A percentile compares a stretch with the other conserved stretches of the same genome.
These are phyloP conservation scores for Fusarium sp. DNA, from an alignment of 2,329 filamentous ascomycete species.

Conservation along the genomic window DNA sequence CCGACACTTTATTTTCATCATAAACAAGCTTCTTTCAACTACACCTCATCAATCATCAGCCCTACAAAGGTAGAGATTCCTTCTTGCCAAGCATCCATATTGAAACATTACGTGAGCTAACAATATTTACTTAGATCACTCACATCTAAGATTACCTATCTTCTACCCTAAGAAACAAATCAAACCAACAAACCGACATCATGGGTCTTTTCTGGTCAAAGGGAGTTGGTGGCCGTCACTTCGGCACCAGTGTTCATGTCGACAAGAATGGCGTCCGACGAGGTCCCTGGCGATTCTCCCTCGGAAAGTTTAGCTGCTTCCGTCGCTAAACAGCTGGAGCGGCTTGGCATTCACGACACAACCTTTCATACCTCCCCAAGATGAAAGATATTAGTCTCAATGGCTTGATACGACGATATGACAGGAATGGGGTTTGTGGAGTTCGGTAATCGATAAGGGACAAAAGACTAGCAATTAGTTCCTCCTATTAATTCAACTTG, in stretches of 20 bases:
- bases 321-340: constrained; percentile 42
- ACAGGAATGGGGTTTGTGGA: constrained; percentile 18
- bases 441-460: constrained; percentile 10
- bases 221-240: constrained; percentile 60
- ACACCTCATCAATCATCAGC: constrained; percentile 11
- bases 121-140: background rate
- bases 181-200: constrained; percentile 5
- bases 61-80: constrained; percentile 12
- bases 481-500: constrained; percentile 12
- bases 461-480: constrained; percentile 1
- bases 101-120: constrained; percentile 6
- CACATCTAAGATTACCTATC: background rate
- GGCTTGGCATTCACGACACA: background rate
- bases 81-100: background rate
- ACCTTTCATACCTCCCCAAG: background rate
- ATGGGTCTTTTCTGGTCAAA: constrained; percentile 64
- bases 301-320: constrained; percentile 66
- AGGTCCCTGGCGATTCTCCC: constrained; percentile 64
- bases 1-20: constrained; percentile 38
- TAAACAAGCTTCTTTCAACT: constrained; percentile 43
- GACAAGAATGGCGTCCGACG: constrained; percentile 60
- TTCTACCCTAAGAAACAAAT: background rate
- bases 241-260: constrained; percentile 62
- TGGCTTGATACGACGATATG: constrained; percentile 18
- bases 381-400: background rate